phyloP scores from a whole-genome alignment of 306 rosid species.

The Dalbergia cultrata region DNA sequence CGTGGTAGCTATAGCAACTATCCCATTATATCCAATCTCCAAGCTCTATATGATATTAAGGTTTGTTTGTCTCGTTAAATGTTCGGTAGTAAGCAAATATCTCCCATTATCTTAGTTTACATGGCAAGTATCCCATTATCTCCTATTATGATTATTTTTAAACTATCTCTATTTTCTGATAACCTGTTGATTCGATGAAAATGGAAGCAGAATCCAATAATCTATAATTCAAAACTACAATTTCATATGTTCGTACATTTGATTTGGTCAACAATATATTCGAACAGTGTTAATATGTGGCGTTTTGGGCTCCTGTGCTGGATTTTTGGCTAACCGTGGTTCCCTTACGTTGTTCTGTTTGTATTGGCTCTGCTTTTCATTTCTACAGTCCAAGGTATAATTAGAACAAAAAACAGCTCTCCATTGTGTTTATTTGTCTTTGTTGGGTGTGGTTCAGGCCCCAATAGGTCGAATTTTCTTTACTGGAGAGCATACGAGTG shows the following conservation, averaged over 20 bases:
- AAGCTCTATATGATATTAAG: conserved; percentile 73
- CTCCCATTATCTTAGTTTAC: no score
- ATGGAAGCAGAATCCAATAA: conserved; percentile 9
- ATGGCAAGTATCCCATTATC: no score
- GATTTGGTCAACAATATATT: no score
- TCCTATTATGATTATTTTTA: background rate
- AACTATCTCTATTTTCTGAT: conserved; percentile 20
- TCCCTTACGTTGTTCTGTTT: background rate
- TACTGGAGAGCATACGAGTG: conserved; percentile 93
- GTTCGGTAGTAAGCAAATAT: background rate
- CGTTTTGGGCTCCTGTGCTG: background rate
- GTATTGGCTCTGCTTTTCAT: no score
- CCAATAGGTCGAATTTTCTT: conserved; percentile 88
- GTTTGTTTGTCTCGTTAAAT: conserved; percentile 51
- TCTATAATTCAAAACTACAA: conserved; percentile 13
- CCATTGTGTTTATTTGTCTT: background rate
- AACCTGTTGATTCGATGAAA: conserved; percentile 15
- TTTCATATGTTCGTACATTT: conserved; percentile 15
- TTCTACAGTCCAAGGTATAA: no score
- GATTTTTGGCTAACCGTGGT: background rate
- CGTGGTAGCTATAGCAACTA: conserved; percentile 97
- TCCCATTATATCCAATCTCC: conserved; percentile 73
- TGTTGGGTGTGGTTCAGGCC: conserved; percentile 56
- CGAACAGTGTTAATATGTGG: no score
- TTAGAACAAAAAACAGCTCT: background rate